Conservation (phyloP, 1,284 basidiomycete species). For the Caloboletus firmus region DNA sequence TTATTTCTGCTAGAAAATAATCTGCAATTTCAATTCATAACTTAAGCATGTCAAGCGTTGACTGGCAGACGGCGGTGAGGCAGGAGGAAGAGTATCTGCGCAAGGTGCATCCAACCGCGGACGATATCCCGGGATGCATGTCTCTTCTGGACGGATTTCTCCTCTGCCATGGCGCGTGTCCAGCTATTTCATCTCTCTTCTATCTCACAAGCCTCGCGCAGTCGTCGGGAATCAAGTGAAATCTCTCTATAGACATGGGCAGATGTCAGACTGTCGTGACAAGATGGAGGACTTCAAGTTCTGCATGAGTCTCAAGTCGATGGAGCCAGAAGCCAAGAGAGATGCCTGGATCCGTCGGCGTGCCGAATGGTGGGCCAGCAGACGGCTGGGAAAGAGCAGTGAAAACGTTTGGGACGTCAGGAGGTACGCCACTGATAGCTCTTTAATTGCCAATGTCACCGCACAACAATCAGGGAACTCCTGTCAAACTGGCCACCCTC, state of each 20-base stretch:
- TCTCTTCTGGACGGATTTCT: conserved; percentile 78
- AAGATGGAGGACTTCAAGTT: conserved; percentile 96
- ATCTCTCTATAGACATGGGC: conserved; percentile 85
- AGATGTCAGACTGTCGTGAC: conserved; percentile 70
- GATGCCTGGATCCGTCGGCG: conserved; percentile 82
- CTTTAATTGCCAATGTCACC: not conserved
- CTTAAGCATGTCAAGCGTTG: conserved; percentile 41
- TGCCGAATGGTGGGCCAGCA: conserved; percentile 89
- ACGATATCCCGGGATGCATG: conserved; percentile 83
- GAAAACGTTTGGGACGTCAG: conserved; percentile 94
- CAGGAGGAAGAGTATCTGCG: conserved; percentile 67
- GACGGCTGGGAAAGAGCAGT: conserved; percentile 74
- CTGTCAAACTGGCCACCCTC: conserved; percentile 32
- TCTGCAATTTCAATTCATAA: not conserved
- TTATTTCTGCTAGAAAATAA: conserved; percentile 6
- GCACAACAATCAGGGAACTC: conserved; percentile 17
- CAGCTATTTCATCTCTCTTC: conserved; percentile 3
- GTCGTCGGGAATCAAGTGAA: conserved; percentile 82
- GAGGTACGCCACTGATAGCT: conserved; percentile 45
- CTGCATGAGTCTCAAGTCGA: conserved; percentile 82
- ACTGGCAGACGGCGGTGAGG: conserved; percentile 53
- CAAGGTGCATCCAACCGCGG: conserved; percentile 64
- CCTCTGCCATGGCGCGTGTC: conserved; percentile 66
- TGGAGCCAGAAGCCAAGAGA: conserved; percentile 74
- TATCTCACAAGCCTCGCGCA: conserved; percentile 34